phyloP scores from a whole-genome alignment of 75 land plant species.

The Isoetes taiwanensis region DNA sequence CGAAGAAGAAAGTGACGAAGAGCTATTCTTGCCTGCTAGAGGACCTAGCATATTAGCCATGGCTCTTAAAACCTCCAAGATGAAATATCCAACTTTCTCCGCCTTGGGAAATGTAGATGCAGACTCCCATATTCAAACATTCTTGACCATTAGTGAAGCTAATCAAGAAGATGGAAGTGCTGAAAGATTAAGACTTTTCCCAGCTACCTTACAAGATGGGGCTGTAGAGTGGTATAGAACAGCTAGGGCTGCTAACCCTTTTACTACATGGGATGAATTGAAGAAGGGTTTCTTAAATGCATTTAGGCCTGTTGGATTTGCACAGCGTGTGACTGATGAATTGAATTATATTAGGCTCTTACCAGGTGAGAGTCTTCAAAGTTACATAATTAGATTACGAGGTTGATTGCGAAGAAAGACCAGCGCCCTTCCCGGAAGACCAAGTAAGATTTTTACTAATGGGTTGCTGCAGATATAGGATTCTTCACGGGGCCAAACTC shows the following conservation, averaged over 20 bases:
- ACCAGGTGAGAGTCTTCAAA: conserved; percentile 1
- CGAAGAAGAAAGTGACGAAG: no score
- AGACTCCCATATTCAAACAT: background rate
- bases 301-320: background rate
- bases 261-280: background rate
- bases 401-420: background rate
- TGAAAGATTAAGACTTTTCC: background rate
- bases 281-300: background rate
- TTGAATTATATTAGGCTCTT: background rate
- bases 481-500: background rate
- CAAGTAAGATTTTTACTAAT: background rate
- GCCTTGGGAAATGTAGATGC: no score
- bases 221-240: background rate
- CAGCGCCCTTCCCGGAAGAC: background rate
- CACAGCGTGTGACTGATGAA: background rate
- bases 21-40: no score
- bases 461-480: background rate
- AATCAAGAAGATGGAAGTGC: background rate
- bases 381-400: background rate
- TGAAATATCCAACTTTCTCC: no score
- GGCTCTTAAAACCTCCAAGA: no score
- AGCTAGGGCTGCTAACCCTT: background rate
- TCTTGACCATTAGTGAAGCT: background rate
- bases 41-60: no score
- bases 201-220: background rate